phyloP scores from a whole-genome alignment of 192 early-diverging fungal genomes.

The Backusella tarrabulga region DNA sequence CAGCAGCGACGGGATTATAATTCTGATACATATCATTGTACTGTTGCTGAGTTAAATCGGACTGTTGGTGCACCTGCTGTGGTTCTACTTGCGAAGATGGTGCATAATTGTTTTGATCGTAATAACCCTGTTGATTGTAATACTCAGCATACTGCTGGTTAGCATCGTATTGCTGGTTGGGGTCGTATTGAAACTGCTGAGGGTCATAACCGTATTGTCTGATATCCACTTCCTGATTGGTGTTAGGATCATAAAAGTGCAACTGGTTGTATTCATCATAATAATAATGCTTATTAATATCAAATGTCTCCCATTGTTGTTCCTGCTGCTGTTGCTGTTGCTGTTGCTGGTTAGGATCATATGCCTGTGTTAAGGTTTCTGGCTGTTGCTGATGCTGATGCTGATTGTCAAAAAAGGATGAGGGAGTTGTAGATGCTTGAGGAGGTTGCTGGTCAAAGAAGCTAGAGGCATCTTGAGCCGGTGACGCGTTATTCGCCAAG shows the following conservation, averaged over 20 bases:
- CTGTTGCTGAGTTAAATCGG: slow-evolving; percentile 11
- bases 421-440: not conserved
- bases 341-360: slow-evolving; percentile 11
- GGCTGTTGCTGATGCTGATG: slow-evolving; percentile 13
- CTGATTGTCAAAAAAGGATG: not conserved
- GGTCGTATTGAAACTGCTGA: slow-evolving; percentile 10
- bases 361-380: slow-evolving; percentile 1
- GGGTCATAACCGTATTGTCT: slow-evolving; percentile 21
- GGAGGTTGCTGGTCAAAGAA: not conserved
- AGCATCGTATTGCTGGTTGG: slow-evolving; percentile 6
- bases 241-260: slow-evolving; percentile 39
- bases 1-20: not conserved
- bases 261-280: slow-evolving; percentile 35
- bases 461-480: not conserved
- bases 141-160: not conserved
- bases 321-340: not conserved
- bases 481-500: not conserved
- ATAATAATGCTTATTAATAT: slow-evolving; percentile 37
- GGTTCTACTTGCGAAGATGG: slow-evolving; percentile 1
- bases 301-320: slow-evolving; percentile 22
- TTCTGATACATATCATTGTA: not conserved
- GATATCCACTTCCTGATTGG: slow-evolving; percentile 29
- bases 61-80: not conserved
- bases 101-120: slow-evolving; percentile 4
- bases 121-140: not conserved